Percentiles rank a stretch among this genome's conserved stretches.
phyloP scores from a whole-genome alignment of 78 protist genomes.

The Pigoraptor vietnamica region DNA sequence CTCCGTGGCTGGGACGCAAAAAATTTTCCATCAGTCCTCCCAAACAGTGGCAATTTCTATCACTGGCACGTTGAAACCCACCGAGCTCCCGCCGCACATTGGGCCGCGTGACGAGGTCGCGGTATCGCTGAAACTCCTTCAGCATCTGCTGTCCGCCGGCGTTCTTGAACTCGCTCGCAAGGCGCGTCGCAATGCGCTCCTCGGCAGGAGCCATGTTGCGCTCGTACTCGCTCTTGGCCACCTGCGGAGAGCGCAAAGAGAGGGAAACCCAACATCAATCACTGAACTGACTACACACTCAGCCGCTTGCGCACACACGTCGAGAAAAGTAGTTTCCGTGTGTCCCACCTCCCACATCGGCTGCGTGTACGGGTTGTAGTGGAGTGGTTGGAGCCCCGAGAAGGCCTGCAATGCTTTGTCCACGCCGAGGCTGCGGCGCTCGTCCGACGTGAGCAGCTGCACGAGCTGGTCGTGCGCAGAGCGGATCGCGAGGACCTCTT shows the following conservation, averaged over 20 bases:
- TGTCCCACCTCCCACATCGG: conserved; percentile 19
- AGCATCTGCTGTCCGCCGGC: conserved; percentile 21
- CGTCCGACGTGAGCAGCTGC: conserved; percentile 1
- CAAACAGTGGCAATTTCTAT: too few relatives aligned
- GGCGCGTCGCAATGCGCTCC: background rate
- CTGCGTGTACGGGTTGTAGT: background rate
- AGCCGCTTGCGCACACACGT: too few relatives aligned
- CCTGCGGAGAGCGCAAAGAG: background rate
- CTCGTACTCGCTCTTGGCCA: conserved; percentile 12
- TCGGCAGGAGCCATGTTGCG: conserved; percentile 23
- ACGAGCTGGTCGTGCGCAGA: conserved; percentile 21
- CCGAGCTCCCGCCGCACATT: conserved; percentile 15
- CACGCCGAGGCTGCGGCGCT: background rate
- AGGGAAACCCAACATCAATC: background rate
- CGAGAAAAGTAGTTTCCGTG: too few relatives aligned
- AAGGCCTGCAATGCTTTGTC: background rate
- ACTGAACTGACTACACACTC: too few relatives aligned
- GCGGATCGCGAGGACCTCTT: conserved; percentile 5
- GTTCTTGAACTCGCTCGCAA: background rate
- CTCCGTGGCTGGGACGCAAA: background rate
- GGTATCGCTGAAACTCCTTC: conserved; percentile 10
- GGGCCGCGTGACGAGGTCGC: conserved; percentile 22
- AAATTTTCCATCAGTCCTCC: too few relatives aligned
- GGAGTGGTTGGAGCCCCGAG: background rate
- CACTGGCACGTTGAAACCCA: background rate